Base-by-base conservation (phyloP, 1,139 yeast species). In the Geotrichum europaeum region DNA sequence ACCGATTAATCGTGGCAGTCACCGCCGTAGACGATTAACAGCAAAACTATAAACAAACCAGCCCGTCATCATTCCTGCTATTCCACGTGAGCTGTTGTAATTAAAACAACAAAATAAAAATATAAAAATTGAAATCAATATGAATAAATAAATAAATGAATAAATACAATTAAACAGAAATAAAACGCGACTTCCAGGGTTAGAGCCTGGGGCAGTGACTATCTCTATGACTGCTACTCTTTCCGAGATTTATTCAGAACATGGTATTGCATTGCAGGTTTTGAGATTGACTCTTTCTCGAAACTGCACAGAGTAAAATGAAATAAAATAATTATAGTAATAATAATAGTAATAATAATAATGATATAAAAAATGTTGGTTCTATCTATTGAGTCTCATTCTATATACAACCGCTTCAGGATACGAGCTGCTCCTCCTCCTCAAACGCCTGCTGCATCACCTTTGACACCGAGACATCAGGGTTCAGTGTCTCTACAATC, bases 401-500 rank as follows among this genome's bases (percentile, higher is more conserved):
- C 34, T 20, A 50, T 20, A 50, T 20, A 20, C 34, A 50, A 50
- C 3, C 15, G 9, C 20, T 22, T 51, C 12, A 51, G 13, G 12
- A 28, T 13, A 40, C 45, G 15, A 53, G 40, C 22, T 49, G 49
- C 34, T 53, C 61, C 28, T 59, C 62, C 47, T 59, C 61, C 36
- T 60, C 62, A 51, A 53, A 53, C 12, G 32, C 40, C 13, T 53
- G 34, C 49, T 49, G 43, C 43, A 34, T n/a, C 12, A 40, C 18
- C n/a, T 43, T 52, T 28, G 30, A 28, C 12, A 43, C 54, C 9
- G 40, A 9, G 4, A 63, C 53, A 55, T 76, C 79, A 0, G 79
- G 79, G 53, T 76, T 74, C 30, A 76, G 64, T 18, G 72, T 67
- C 64, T 76, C 79, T 47, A 76, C 77, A 64, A 76, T 73, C 36